A percentile compares a stretch with the other conserved stretches of the same genome.
phyloP scores from a whole-genome alignment of 768 basidiomycete species.

The Lyophyllum decastes region DNA sequence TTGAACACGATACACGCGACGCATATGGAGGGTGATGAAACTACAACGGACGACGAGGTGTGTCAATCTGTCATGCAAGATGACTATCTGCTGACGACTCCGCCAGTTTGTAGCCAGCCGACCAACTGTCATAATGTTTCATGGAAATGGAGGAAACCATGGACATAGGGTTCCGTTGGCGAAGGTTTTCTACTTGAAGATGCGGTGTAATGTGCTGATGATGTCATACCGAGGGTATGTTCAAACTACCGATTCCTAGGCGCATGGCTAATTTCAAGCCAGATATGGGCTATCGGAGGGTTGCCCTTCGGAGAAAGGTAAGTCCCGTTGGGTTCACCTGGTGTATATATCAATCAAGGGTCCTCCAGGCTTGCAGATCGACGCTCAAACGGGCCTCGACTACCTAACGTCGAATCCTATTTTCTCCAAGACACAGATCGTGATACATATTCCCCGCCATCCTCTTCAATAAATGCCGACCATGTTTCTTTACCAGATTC shows the following conservation, averaged over 20 bases:
- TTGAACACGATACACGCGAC: slow-evolving; percentile 35
- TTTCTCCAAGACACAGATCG: slow-evolving; percentile 68
- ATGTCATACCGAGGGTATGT: slow-evolving; percentile 88
- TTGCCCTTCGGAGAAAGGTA: slow-evolving; percentile 81
- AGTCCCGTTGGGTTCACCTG: not conserved
- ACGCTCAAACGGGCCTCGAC: slow-evolving; percentile 83
- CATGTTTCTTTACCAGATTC: slow-evolving; percentile 44
- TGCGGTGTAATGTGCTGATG: slow-evolving; percentile 94
- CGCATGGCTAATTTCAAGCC: not conserved
- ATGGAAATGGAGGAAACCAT: slow-evolving; percentile 85
- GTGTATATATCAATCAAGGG: not conserved
- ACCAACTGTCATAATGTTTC: slow-evolving; percentile 92
- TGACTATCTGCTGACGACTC: not conserved
- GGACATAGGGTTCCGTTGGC: slow-evolving; percentile 93
- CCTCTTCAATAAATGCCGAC: not conserved
- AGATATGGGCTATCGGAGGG: slow-evolving; percentile 93
- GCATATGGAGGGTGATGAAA: slow-evolving; percentile 34
- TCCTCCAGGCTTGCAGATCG: slow-evolving; percentile 70
- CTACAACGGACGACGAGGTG: slow-evolving; percentile 62
- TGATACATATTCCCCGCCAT: slow-evolving; percentile 26
- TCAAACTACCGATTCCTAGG: slow-evolving; percentile 4
- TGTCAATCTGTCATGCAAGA: not conserved
- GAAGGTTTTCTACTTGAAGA: slow-evolving; percentile 73
- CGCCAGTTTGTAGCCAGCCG: slow-evolving; percentile 47
- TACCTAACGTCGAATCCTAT: slow-evolving; percentile 65